Evolutionary conservation across 148 eudicot genomes (phyloP), one percentile per base, ranked within the genome.

Genomic region (Dysphania ambrosioides): DNA sequence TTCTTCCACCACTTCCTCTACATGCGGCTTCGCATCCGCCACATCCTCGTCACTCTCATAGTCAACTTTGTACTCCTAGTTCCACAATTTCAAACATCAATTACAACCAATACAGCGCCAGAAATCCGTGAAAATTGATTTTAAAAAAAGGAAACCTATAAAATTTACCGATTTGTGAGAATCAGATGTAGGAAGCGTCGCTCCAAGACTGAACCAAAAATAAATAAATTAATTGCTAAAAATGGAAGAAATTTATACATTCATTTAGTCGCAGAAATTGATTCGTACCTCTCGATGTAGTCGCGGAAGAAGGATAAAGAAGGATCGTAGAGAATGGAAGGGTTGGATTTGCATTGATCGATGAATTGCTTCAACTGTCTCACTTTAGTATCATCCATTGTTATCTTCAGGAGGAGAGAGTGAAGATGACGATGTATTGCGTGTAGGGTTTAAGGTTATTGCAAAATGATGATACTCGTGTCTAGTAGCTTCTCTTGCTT

Each of bases 271-370:
- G n/a, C n/a, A 12, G 35, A 32, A 18, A 19, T 3, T 0, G 7
- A 15, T 1, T 15, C 6, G n/a, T 63, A 94, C 98, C 96, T 87
- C 72, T 88, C 85, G 74, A 94, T 86, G 59, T 87, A 92, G 26
- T 86, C 87, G 68, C 86, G 81, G 88, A 94, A 94, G 91, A 94
- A 94, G 31, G 89, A 87, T 66, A 92, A 88, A 40, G 98, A 90
- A 64, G 96, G 93, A 77, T 87, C 84, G 68, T 79, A 41, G 66
- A 94, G 88, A 63, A 90, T 18, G 32, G 93, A 85, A 12, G 97
- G 96, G 35, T 86, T 73, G 18, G 88, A 71, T 67, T 90, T 86
- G 85, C 98, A 94, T 38, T 66, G 86, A 4, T 88, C 82, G 32
- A 94, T 40, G 74, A 92, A 87, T 24, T 77, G 82, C 80, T 87